Conservation (phyloP, 176 grass and related monocot genomes). For the Thalia dealbata region DNA sequence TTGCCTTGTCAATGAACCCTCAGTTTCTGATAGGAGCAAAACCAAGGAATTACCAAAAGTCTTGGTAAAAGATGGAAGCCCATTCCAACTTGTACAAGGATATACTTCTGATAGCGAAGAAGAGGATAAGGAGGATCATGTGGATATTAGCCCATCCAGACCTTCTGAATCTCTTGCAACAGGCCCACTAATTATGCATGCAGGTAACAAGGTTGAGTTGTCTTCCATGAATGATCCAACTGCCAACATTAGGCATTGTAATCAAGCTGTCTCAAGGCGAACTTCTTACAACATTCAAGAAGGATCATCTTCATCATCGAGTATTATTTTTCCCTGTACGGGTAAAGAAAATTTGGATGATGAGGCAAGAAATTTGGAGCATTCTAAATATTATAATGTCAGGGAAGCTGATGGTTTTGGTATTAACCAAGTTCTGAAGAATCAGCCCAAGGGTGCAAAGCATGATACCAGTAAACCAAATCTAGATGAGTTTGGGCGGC, state of each 20-base stretch:
- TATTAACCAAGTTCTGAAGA: conserved; percentile 26
- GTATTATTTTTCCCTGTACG: background rate
- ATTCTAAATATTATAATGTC: conserved; percentile 22
- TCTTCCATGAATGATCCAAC: background rate
- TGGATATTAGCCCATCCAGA: conserved; percentile 19
- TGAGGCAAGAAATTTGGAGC: conserved; percentile 23
- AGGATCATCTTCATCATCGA: conserved; percentile 9
- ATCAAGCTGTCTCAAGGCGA: background rate
- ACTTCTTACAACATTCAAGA: background rate
- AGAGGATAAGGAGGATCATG: conserved; percentile 15
- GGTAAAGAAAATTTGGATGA: conserved; percentile 29
- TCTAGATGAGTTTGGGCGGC: conserved; percentile 29
- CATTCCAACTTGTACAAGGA: conserved; percentile 66
- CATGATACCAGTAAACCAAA: conserved; percentile 26
- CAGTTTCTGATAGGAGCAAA: conserved; percentile 21
- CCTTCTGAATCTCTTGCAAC: conserved; percentile 7
- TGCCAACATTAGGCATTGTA: background rate
- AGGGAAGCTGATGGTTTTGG: background rate
- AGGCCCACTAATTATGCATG: background rate
- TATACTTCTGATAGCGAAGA: conserved; percentile 57
- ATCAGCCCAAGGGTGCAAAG: conserved; percentile 25
- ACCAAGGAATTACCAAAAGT: conserved; percentile 26
- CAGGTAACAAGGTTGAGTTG: conserved; percentile 23
- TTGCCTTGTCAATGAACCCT: conserved; percentile 24
- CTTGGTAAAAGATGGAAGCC: conserved; percentile 33